phyloP scores from a whole-genome alignment of 805 yeast species.

The Maudiozyma serrabonitensis region DNA sequence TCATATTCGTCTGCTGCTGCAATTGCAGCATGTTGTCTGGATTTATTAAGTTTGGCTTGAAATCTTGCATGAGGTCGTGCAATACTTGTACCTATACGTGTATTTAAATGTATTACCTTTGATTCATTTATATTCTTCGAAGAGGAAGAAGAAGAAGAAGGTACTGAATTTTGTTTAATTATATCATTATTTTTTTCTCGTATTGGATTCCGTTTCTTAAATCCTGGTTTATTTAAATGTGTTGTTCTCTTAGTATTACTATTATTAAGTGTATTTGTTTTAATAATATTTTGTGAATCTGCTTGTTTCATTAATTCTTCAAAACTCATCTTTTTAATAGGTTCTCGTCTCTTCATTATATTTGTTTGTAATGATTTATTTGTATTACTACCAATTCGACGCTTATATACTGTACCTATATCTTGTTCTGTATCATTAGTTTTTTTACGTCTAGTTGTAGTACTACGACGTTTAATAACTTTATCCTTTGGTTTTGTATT shows the following conservation, averaged over 20 bases:
- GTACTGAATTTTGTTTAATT: too few relatives aligned
- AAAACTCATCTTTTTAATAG: constrained; percentile 39
- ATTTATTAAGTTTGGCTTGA: background rate
- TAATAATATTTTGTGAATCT: constrained; percentile 25
- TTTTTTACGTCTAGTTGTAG: constrained; percentile 3
- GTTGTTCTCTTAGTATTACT: background rate
- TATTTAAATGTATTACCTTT: background rate
- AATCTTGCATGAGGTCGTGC: background rate
- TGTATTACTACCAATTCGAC: constrained; percentile 11
- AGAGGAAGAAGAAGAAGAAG: too few relatives aligned
- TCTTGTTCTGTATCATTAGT: constrained; percentile 9
- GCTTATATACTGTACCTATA: constrained; percentile 17
- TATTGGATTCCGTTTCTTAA: constrained; percentile 4
- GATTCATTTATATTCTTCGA: constrained; percentile 2
- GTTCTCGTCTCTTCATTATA: constrained; percentile 9
- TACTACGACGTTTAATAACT: background rate
- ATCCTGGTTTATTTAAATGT: constrained; percentile 10
- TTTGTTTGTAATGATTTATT: background rate
- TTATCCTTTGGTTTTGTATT: constrained; percentile 18
- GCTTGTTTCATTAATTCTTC: constrained; percentile 52
- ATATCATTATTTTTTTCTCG: constrained; percentile 10
- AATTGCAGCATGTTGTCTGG: too few relatives aligned
- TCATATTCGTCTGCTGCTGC: constrained; percentile 5
- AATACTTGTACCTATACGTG: background rate
- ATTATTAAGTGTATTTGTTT: background rate